phyloP scores from a whole-genome alignment of 202 grass and related monocot species.

The Digitaria exilis region DNA sequence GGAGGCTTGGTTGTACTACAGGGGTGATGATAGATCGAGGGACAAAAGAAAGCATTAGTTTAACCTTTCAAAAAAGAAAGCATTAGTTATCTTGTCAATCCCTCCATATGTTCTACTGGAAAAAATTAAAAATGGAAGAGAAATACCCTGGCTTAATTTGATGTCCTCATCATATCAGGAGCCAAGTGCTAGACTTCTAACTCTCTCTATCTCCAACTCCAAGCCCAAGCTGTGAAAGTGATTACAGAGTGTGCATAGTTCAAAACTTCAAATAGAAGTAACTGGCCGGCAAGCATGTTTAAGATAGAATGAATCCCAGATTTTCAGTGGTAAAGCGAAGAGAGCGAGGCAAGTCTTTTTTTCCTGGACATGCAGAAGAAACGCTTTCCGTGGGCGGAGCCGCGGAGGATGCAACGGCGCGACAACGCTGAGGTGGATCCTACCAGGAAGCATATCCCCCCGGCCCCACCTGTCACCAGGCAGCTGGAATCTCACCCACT shows the following conservation, averaged over 20 bases:
- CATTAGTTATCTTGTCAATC: slow-evolving; percentile 1
- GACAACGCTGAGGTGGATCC: slow-evolving; percentile 41
- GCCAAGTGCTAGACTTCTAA: neutral
- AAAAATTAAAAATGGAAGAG: neutral
- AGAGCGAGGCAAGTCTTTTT: neutral
- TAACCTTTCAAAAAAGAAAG: no score
- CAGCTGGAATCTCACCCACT: slow-evolving; percentile 26
- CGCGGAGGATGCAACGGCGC: neutral
- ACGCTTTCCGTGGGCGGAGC: neutral
- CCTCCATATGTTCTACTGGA: neutral
- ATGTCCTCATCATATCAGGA: no score
- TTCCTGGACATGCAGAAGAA: neutral
- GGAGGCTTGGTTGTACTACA: neutral
- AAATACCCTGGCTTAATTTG: neutral
- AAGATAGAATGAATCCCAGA: no score
- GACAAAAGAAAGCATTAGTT: neutral
- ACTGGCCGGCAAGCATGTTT: neutral
- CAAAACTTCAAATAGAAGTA: neutral
- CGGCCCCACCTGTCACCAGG: slow-evolving; percentile 9
- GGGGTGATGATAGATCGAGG: neutral
- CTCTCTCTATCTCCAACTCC: neutral
- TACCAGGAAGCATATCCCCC: neutral
- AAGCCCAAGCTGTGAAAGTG: neutral
- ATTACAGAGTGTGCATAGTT: neutral
- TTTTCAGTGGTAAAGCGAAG: neutral